These are phyloP conservation scores for Tetrahymena elliotti DNA, from an alignment of 73 alveolate genomes.

Conservation along the genomic window DNA sequence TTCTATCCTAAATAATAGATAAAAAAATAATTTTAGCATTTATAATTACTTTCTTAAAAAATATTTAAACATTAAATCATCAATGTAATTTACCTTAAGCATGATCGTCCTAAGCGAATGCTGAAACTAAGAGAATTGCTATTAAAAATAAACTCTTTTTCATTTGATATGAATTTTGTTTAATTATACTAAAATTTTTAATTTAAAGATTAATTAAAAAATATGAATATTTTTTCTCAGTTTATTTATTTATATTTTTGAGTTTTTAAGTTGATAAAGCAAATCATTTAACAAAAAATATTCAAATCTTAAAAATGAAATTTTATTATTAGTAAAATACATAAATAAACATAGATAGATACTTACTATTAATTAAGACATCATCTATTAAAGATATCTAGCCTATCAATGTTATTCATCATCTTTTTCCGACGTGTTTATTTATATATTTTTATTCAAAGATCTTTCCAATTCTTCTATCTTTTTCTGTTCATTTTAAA, in stretches of 20 bases:
- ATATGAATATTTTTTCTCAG: not conserved
- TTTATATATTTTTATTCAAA: no score
- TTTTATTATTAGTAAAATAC: no score
- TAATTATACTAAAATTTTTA: not conserved
- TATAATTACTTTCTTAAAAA: not conserved
- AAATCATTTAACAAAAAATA: not conserved
- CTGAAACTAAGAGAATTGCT: not conserved
- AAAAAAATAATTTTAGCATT: no score
- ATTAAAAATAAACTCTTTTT: not conserved
- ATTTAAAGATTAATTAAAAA: not conserved
- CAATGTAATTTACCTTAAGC: not conserved
- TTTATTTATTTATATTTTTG: not conserved
- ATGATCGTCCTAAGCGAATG: not conserved
- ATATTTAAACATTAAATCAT: no score
- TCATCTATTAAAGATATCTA: not conserved
- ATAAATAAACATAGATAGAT: not conserved
- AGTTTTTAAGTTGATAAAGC: not conserved
- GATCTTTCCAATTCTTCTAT: not conserved
- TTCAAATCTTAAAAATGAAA: not conserved
- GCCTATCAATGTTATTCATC: not conserved
- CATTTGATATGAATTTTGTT: not conserved
- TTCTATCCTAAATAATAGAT: not conserved
- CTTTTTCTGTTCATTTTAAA: not conserved
- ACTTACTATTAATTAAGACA: no score
- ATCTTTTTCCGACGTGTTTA: not conserved